A percentile compares a stretch with the other conserved stretches of the same genome.
Conservation (phyloP, 1,139 yeast species). For the Kodamaea arcana region DNA sequence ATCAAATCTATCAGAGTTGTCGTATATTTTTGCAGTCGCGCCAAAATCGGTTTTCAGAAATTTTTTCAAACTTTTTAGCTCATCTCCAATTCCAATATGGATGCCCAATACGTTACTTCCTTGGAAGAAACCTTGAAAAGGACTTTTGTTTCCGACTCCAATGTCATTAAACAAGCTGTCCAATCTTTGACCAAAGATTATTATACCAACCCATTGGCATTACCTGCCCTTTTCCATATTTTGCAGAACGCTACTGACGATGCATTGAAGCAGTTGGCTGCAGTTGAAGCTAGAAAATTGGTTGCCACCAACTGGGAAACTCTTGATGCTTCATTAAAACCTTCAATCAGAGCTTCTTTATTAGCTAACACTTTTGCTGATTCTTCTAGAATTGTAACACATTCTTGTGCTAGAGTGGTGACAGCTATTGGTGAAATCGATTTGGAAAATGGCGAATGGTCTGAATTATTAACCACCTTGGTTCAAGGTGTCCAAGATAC, state of each 20-base stretch:
- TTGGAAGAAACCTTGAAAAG: slow-evolving; percentile 76
- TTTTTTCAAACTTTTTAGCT: slow-evolving; percentile 5
- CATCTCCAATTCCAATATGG: slow-evolving; percentile 38
- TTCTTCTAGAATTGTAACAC: slow-evolving; percentile 66
- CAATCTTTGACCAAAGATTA: slow-evolving; percentile 68
- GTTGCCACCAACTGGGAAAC: slow-evolving; percentile 68
- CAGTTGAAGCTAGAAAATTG: slow-evolving; percentile 91
- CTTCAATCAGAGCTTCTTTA: slow-evolving; percentile 62
- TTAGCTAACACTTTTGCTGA: slow-evolving; percentile 63
- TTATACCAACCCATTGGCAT: slow-evolving; percentile 65
- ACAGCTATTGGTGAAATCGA: slow-evolving; percentile 82
- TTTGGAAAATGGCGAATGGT: slow-evolving; percentile 66
- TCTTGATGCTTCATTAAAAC: slow-evolving; percentile 50
- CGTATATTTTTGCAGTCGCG: not conserved
- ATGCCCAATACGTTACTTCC: slow-evolving; percentile 61
- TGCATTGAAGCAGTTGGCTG: slow-evolving; percentile 77
- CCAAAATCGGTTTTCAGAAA: not conserved
- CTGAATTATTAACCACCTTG: slow-evolving; percentile 68
- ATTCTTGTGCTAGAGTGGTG: slow-evolving; percentile 83
- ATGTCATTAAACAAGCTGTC: slow-evolving; percentile 80
- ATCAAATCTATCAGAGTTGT: too few species aligned
- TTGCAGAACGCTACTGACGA: slow-evolving; percentile 63
- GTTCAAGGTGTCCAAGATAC: slow-evolving; percentile 62
- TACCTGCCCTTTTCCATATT: slow-evolving; percentile 81
- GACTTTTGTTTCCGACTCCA: slow-evolving; percentile 73